Evolutionary conservation across 768 basidiomycete genomes (phyloP).

Genomic region (Podaxis sp.): DNA sequence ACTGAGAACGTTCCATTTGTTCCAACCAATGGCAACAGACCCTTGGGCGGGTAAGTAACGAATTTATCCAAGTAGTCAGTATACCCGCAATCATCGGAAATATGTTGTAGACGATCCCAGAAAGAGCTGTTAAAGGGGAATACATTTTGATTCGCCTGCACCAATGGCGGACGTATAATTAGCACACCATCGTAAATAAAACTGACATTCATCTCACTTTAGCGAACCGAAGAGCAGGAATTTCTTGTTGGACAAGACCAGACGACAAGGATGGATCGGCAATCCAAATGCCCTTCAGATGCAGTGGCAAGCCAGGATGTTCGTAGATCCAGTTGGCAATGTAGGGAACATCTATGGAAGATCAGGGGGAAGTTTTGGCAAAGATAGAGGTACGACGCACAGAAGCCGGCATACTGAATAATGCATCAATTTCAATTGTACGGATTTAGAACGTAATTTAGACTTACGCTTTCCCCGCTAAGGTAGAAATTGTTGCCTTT

Average conservation of each 20-base stretch:
- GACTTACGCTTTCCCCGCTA: conserved; percentile 71
- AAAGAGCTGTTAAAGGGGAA: conserved; percentile 62
- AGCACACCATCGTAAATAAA: background rate
- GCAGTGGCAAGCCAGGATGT: conserved; percentile 54
- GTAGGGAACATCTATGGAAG: conserved; percentile 58
- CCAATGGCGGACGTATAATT: background rate
- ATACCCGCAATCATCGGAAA: conserved; percentile 59
- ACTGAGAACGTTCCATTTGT: conserved; percentile 50
- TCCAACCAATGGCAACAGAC: conserved; percentile 57
- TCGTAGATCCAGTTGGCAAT: conserved; percentile 76
- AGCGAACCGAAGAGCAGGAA: conserved; percentile 68
- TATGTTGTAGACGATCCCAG: conserved; percentile 51
- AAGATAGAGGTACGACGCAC: conserved; percentile 49
- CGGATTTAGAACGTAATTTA: conserved; percentile 16
- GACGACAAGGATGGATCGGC: conserved; percentile 63
- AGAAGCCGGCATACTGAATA: conserved; percentile 68
- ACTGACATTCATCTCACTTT: conserved; percentile 26
- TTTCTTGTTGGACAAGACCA: conserved; percentile 63
- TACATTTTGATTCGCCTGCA: conserved; percentile 52
- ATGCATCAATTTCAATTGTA: conserved; percentile 37
- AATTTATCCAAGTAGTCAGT: conserved; percentile 59
- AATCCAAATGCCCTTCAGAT: conserved; percentile 72
- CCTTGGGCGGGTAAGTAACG: conserved; percentile 66
- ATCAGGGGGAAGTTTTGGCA: background rate
- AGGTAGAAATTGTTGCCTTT: conserved; percentile 73